phyloP scores from a whole-genome alignment of 2,329 filamentous ascomycete species.

The Lomentospora prolificans region DNA sequence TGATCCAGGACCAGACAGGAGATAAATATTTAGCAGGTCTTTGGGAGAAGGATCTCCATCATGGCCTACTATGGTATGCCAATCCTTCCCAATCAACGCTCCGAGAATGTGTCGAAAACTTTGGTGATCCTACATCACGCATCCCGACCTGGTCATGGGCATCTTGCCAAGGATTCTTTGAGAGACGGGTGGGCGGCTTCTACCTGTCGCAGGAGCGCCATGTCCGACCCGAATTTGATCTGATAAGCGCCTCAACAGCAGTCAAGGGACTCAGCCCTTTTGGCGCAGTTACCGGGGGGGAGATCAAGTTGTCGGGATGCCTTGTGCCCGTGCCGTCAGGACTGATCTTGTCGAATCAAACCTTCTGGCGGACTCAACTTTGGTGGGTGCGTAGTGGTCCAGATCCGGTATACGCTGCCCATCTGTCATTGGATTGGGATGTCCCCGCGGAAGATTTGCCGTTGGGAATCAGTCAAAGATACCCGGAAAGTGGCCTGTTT shows the following conservation, averaged over 20 bases:
- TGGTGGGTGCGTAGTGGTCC: neutral
- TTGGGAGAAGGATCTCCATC: slow-evolving; percentile 8
- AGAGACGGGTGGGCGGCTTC: neutral
- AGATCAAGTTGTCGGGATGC: neutral
- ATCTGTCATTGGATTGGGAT: neutral
- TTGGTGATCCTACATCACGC: neutral
- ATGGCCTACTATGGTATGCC: slow-evolving; percentile 12
- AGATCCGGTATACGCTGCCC: neutral
- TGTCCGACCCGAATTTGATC: neutral
- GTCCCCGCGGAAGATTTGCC: too few relatives aligned
- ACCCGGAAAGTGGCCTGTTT: neutral
- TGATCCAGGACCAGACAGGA: slow-evolving; percentile 1
- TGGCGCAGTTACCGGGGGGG: neutral
- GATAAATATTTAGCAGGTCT: slow-evolving; percentile 11
- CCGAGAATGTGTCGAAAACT: neutral
- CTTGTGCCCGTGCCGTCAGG: neutral
- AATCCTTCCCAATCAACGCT: neutral
- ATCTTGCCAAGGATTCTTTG: neutral
- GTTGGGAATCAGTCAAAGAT: too few relatives aligned
- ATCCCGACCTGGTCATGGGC: neutral
- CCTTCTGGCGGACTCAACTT: neutral
- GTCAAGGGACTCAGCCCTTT: neutral
- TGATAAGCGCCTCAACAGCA: neutral
- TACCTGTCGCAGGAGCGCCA: neutral
- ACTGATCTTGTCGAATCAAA: neutral